Evolutionary conservation across 202 grass and related monocot genomes (phyloP).

Genomic region (Digitaria exilis): DNA sequence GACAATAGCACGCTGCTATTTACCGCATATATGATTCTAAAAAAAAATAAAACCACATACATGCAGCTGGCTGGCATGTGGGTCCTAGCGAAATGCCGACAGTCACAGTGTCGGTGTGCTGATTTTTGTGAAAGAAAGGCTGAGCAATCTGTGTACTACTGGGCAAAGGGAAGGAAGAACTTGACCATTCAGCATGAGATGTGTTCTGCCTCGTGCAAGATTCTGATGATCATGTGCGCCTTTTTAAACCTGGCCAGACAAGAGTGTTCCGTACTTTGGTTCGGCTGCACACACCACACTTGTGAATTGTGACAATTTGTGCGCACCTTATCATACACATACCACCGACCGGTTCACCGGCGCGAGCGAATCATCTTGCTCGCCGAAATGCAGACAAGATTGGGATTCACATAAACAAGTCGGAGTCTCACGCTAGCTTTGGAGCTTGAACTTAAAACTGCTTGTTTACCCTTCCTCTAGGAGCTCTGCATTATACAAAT

Average conservation of each 20-base stretch:
- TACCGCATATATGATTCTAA: neutral
- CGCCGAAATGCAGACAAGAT: conserved; percentile 50
- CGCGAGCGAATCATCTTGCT: conserved; percentile 40
- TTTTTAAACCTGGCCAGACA: neutral
- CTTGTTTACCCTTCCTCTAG: conserved; percentile 39
- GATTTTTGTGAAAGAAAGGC: neutral
- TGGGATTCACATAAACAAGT: conserved; percentile 37
- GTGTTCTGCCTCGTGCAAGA: neutral
- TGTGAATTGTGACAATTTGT: conserved; percentile 38
- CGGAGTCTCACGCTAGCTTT: neutral
- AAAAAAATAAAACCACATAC: no score
- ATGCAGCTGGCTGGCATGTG: neutral
- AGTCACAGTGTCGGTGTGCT: neutral
- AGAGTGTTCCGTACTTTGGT: neutral
- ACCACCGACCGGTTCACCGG: conserved; percentile 28
- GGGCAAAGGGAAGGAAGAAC: neutral
- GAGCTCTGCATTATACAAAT: conserved; percentile 47
- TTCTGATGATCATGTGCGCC: conserved; percentile 46
- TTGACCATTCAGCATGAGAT: neutral
- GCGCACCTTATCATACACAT: conserved; percentile 29
- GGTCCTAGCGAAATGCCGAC: neutral
- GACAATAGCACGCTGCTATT: neutral
- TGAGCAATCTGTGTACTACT: neutral
- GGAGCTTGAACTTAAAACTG: conserved; percentile 30
- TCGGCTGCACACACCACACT: conserved; percentile 34